Conservation (phyloP, 2,329 filamentous ascomycete genomes). For the Leptographium wingfieldii region DNA sequence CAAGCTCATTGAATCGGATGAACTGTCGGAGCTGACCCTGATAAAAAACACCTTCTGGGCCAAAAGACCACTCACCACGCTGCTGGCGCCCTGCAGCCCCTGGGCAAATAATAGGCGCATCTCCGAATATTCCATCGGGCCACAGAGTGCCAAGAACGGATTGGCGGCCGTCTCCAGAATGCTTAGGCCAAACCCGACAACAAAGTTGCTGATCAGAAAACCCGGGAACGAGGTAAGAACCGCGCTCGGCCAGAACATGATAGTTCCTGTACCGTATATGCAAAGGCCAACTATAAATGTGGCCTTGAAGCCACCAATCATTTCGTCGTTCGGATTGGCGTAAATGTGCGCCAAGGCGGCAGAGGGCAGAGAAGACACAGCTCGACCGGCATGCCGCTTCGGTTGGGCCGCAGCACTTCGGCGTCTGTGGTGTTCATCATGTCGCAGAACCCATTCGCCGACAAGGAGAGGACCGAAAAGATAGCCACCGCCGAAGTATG, state of each 20-base stretch:
- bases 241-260: constrained; percentile 77
- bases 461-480: constrained; percentile 57
- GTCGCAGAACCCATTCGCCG: constrained; percentile 57
- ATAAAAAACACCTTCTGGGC: constrained; percentile 65
- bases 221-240: constrained; percentile 63
- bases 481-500: constrained; percentile 61
- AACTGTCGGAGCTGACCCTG: constrained; percentile 27
- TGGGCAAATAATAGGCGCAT: constrained; percentile 65
- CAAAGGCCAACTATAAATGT: constrained; percentile 67
- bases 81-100: constrained; percentile 63
- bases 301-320: constrained; percentile 58
- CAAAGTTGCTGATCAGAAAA: constrained; percentile 61
- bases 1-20: constrained; percentile 32
- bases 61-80: constrained; percentile 58
- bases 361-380: background rate
- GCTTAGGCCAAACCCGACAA: constrained; percentile 64
- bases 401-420: constrained; percentile 9
- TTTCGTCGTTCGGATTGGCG: constrained; percentile 20
- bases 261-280: constrained; percentile 64
- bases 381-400: background rate
- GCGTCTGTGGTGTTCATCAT: constrained; percentile 47
- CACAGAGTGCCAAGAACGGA: constrained; percentile 59
- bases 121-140: constrained; percentile 59
- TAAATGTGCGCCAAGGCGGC: background rate
- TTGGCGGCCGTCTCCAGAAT: constrained; percentile 74